phyloP scores from a whole-genome alignment of 805 yeast genomes.

The Wickerhamiella qilinensis region DNA sequence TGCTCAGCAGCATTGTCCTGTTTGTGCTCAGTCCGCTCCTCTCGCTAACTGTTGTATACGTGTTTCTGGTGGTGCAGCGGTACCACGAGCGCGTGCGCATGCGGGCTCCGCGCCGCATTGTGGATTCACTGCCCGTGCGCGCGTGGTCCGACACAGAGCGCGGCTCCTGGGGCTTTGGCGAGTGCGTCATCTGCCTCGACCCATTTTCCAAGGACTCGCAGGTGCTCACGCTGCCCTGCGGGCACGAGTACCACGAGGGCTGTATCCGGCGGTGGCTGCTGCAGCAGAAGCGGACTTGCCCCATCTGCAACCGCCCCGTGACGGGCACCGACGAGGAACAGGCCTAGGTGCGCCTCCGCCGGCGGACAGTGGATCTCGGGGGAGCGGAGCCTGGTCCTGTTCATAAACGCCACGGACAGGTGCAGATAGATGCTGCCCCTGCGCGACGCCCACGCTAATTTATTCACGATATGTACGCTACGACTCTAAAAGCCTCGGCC shows the following conservation, averaged over 20 bases:
- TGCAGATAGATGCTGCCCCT: too few species aligned
- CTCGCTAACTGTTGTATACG: slow-evolving; percentile 23
- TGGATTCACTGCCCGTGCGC: slow-evolving; percentile 23
- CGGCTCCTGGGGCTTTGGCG: slow-evolving; percentile 24
- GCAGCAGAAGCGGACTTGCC: slow-evolving; percentile 37
- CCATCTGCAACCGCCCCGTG: slow-evolving; percentile 33
- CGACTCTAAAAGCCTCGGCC: too few species aligned
- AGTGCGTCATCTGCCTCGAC: slow-evolving; percentile 47
- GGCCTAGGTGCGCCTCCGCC: too few species aligned
- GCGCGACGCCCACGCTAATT: too few species aligned
- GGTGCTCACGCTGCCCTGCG: slow-evolving; percentile 40
- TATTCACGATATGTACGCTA: too few species aligned
- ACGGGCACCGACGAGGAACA: too few species aligned
- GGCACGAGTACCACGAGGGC: slow-evolving; percentile 41
- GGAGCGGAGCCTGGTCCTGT: too few species aligned
- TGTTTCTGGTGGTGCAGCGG: slow-evolving; percentile 22
- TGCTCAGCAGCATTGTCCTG: slow-evolving; percentile 23
- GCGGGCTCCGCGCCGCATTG: slow-evolving; percentile 24
- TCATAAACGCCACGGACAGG: too few species aligned
- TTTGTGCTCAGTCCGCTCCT: slow-evolving; percentile 27
- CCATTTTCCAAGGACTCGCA: slow-evolving; percentile 32
- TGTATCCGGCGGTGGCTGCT: slow-evolving; percentile 49
- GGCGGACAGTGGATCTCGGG: too few species aligned
- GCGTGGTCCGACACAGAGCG: slow-evolving; percentile 15
- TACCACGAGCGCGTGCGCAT: slow-evolving; percentile 20